These are phyloP conservation scores for Millerago galiae DNA, from an alignment of 805 yeast species.

Conservation along the genomic window DNA sequence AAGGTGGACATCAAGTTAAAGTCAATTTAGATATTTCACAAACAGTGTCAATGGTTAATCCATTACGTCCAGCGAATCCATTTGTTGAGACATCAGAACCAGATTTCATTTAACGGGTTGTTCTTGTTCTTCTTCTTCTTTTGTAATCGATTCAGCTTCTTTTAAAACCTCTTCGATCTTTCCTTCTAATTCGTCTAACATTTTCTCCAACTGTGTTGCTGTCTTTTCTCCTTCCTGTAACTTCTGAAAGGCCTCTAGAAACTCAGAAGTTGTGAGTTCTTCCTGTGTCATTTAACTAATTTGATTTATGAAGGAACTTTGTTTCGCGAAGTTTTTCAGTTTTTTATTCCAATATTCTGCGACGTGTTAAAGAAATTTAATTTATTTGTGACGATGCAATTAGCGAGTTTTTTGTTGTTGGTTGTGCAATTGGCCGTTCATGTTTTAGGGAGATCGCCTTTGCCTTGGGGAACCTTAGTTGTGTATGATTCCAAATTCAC, in stretches of 20 bases:
- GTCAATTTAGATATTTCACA: conserved; percentile 41
- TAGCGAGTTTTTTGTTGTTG: conserved; percentile 2
- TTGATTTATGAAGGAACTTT: background rate
- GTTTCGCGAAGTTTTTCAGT: background rate
- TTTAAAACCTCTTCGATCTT: conserved; percentile 52
- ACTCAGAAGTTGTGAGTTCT: conserved; percentile 20
- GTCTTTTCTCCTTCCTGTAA: conserved; percentile 65
- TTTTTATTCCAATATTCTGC: background rate
- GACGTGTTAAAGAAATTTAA: background rate
- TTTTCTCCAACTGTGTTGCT: conserved; percentile 52
- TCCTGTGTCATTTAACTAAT: conserved; percentile 10
- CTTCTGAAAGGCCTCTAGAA: conserved; percentile 54
- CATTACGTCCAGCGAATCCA: conserved; percentile 66
- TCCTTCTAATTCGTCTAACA: conserved; percentile 59
- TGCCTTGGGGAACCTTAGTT: conserved; percentile 13
- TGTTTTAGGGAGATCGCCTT: conserved; percentile 10
- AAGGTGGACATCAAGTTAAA: conserved; percentile 53
- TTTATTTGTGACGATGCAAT: conserved; percentile 5
- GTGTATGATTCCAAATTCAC: conserved; percentile 16
- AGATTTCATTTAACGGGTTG: conserved; percentile 9
- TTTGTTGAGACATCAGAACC: conserved; percentile 43
- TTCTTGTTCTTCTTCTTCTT: background rate
- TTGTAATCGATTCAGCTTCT: conserved; percentile 34
- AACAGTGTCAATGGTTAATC: conserved; percentile 50
- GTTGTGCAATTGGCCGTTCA: conserved; percentile 1